Conservation (phyloP, 2,329 filamentous ascomycete genomes). For the Ophiosphaerella herpotricha region DNA sequence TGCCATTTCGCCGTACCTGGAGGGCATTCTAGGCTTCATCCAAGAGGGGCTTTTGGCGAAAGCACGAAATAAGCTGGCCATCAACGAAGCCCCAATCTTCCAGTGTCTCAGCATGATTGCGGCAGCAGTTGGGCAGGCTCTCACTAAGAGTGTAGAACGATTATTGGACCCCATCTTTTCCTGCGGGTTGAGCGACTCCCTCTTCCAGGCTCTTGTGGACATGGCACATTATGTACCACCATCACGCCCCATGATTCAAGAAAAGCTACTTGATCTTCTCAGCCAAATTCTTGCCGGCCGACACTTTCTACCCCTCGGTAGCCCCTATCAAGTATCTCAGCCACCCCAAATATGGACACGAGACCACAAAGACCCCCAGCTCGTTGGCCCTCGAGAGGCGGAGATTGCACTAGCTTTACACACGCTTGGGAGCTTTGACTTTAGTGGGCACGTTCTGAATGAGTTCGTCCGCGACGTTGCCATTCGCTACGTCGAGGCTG, state of each 20-base stretch:
- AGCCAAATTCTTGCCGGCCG: slow-evolving; percentile 92
- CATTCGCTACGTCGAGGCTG: slow-evolving; percentile 96
- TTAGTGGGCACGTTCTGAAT: slow-evolving; percentile 84
- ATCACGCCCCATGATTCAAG: slow-evolving; percentile 89
- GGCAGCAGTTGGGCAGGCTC: slow-evolving; percentile 89
- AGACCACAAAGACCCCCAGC: slow-evolving; percentile 81
- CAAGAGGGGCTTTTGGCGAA: slow-evolving; percentile 85
- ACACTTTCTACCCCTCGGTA: slow-evolving; percentile 89
- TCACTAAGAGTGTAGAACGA: slow-evolving; percentile 98
- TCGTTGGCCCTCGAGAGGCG: slow-evolving; percentile 77
- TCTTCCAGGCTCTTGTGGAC: slow-evolving; percentile 94
- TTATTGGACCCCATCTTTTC: slow-evolving; percentile 95
- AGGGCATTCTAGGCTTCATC: slow-evolving; percentile 91
- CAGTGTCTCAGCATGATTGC: slow-evolving; percentile 97
- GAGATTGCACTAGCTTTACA: slow-evolving; percentile 93
- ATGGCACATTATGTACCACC: slow-evolving; percentile 99
- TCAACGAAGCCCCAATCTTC: slow-evolving; percentile 78
- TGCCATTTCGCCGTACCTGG: slow-evolving; percentile 91
- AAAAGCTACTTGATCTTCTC: slow-evolving; percentile 89
- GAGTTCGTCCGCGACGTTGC: slow-evolving; percentile 98
- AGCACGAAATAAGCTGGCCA: slow-evolving; percentile 63
- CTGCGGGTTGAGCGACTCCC: slow-evolving; percentile 88
- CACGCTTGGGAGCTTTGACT: slow-evolving; percentile 97
- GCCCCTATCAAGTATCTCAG: slow-evolving; percentile 82
- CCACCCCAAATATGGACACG: slow-evolving; percentile 83